Conservation (phyloP, 495 filamentous ascomycete genomes). For the Penicillium coprophilum region DNA sequence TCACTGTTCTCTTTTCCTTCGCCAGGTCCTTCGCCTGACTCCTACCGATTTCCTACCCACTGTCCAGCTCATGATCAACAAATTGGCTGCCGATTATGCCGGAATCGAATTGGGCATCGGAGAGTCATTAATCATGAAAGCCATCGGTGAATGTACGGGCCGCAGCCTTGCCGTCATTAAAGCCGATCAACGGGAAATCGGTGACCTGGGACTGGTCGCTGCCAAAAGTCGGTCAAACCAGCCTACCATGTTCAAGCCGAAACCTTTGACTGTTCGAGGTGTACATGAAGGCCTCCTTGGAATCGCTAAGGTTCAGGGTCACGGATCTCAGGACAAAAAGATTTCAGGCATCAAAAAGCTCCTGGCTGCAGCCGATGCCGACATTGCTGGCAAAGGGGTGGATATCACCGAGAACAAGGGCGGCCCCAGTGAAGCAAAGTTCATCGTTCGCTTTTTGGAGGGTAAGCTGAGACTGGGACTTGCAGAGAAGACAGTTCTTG, state of each 20-base stretch:
- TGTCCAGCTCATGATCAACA: constrained; percentile 95
- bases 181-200: constrained; percentile 90
- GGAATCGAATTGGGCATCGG: constrained; percentile 96
- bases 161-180: constrained; percentile 86
- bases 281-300: constrained; percentile 86
- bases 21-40: constrained; percentile 88
- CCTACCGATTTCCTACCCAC: constrained; percentile 84
- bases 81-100: constrained; percentile 92
- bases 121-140: constrained; percentile 97
- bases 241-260: constrained; percentile 96
- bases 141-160: constrained; percentile 91
- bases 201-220: constrained; percentile 90
- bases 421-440: constrained; percentile 92
- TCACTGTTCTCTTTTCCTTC: constrained; percentile 85
- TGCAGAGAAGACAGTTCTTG: constrained; percentile 88
- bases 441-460: constrained; percentile 85
- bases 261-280: constrained; percentile 78
- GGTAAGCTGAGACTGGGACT: constrained; percentile 89
- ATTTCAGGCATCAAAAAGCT: constrained; percentile 94
- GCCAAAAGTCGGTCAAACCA: constrained; percentile 93
- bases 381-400: constrained; percentile 63
- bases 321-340: constrained; percentile 86
- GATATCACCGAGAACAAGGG: constrained; percentile 93
- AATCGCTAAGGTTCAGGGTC: constrained; percentile 83
- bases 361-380: constrained; percentile 77